Evolutionary conservation across 1,284 basidiomycete genomes (phyloP), one percentile per base, ranked within the genome.

Genomic region (Tilletia caries): DNA sequence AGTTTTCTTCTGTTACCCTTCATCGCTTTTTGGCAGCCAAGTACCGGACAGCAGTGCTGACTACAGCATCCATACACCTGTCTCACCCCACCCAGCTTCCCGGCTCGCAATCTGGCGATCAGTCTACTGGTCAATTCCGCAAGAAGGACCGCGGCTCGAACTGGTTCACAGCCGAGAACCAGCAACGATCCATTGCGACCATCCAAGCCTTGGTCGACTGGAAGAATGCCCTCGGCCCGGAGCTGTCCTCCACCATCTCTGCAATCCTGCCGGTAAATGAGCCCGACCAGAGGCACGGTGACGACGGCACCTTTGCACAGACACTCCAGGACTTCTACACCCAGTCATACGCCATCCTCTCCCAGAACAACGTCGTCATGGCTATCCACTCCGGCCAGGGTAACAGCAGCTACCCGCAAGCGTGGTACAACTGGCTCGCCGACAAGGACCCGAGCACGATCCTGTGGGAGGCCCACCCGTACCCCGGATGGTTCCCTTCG

Each of bases 81-180:
- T 25, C 27, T 32, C 27, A 32, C n/a, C n/a, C n/a, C n/a, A n/a
- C n/a, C n/a, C n/a, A 60, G 54, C 23, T 60, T 67, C 85, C 85
- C 23, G 85, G 85, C 48, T 82, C 80, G 18, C 85, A 85, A 72
- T 81, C 80, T 64, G 79, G 79, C 50, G 80, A 82, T 67, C 80
- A 82, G 71, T 79, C 79, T 18, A 76, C 74, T 6, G 80, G 80
- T 8, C 77, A 74, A 27, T 60, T 29, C 32, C 54, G 23, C 78
- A 79, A 77, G 73, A 74, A 73, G 60, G 73, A 74, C 23, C 32
- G 10, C 68, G 70, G 34, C 5, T 5, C 65, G 8, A 43, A 68
- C 50, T 82, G 79, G 79, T 82, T 73, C 70, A 27, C 15, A 2
- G 67, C 70, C 64, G 18, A 67, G 60, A 77, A 81, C 69, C 75